Evolutionary conservation across 2,329 filamentous ascomycete species (phyloP).

Genomic region (Hortaea werneckii): DNA sequence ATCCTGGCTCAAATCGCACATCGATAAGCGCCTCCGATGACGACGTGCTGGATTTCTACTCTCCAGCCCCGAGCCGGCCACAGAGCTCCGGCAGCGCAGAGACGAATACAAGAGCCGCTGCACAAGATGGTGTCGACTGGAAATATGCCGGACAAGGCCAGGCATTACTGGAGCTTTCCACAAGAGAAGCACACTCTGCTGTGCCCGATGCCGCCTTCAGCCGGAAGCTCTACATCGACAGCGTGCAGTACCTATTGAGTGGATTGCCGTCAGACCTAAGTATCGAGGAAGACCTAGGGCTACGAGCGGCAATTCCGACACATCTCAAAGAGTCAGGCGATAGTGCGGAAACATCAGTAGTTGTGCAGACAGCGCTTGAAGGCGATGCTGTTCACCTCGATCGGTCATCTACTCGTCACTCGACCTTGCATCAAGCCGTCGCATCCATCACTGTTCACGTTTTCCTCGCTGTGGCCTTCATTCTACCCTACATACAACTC

Average conservation of each 20-base stretch:
- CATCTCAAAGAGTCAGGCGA: not conserved
- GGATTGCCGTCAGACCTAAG: constrained; percentile 51
- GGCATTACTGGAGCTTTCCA: constrained; percentile 36
- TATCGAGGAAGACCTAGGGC: constrained; percentile 42
- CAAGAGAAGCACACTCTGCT: constrained; percentile 33
- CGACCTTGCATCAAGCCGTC: constrained; percentile 15
- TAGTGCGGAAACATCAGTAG: not conserved
- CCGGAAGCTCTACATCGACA: constrained; percentile 54
- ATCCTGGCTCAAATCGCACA: constrained; percentile 6
- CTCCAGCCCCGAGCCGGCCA: constrained; percentile 10
- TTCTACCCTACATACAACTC: constrained; percentile 51
- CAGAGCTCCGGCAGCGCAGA: constrained; percentile 9
- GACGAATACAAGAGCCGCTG: constrained; percentile 6
- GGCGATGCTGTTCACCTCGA: not conserved
- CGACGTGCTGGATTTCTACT: constrained; percentile 8
- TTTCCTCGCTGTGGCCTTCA: constrained; percentile 50
- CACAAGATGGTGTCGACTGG: constrained; percentile 36
- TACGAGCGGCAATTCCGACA: constrained; percentile 43
- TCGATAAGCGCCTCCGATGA: constrained; percentile 6
- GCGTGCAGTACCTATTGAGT: constrained; percentile 53
- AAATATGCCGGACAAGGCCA: constrained; percentile 43
- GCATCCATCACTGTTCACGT: constrained; percentile 13
- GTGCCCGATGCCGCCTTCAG: constrained; percentile 36
- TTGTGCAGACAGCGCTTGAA: not conserved
- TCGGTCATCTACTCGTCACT: constrained; percentile 14